Base-by-base conservation (phyloP, 1,139 yeast genomes). In the Yueomyces sp. region DNA sequence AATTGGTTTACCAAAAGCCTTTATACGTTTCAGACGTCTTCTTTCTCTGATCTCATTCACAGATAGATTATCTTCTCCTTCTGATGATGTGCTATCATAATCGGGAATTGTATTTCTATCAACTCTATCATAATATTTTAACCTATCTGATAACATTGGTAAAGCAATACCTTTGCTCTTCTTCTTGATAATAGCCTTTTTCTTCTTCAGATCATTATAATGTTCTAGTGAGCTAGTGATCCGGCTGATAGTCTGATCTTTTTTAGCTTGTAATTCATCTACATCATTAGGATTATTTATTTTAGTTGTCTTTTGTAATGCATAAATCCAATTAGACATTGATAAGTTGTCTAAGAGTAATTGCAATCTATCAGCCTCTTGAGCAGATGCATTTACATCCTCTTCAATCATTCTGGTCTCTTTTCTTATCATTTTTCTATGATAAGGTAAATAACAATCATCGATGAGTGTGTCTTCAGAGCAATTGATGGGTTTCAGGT, bases 371-470 rank as follows among this genome's bases (percentile, higher is more conserved):
- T 69, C 49, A 62, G 66, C 60, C 72, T 78, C 38, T 60, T 55
- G 41, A 60, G 67, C 55, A 73, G 67, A 47, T 65, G 70, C 52
- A 69, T 81, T 69, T 4, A 76, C 60, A 52, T 83, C 94, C 27
- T 71, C 66, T 47, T 72, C 73, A 35, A 75, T 69, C 75, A 80
- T 75, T 36, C 75, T 68, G 43, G 70, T 70, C 55, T 83, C 94
- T 46, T 78, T 81, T 43, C 76, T 75, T 47, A 72, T 75, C 83
- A 81, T 78, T 39, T 72, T 66, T 38, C 71, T 68, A 56, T 81
- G 89, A 52, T 76, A 79, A 0, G 65, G 52, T 2, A 56, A 56
- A 52, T 70, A 82, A 1, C 63, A 39, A 0, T 61, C 63, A 46
- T 78, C 82, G 0, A 59, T 50, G 19, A 81, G 60, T 3, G 71